Percentiles rank a stretch among this genome's conserved stretches.
These are phyloP conservation scores for Cordyceps cicadae DNA, from an alignment of 2,329 filamentous ascomycete genomes.

Conservation along the genomic window DNA sequence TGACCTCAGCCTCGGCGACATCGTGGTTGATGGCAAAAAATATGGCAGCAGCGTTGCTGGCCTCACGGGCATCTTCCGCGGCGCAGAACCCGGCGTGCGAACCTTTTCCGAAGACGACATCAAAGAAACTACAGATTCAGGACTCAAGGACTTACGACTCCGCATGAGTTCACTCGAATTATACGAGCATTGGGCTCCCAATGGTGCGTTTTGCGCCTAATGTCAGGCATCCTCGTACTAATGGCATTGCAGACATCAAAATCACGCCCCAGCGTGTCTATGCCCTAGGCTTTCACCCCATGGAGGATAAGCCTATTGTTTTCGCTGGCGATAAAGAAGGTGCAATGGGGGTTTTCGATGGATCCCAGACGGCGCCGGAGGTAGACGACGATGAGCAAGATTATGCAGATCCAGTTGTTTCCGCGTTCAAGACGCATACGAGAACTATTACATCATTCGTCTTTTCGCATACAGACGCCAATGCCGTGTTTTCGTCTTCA, in stretches of 20 bases:
- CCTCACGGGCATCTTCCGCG: slow-evolving; percentile 49
- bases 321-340: slow-evolving; percentile 95
- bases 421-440: slow-evolving; percentile 82
- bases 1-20: slow-evolving; percentile 64
- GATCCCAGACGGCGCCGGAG: slow-evolving; percentile 58
- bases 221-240: not conserved
- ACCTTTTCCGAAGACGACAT: slow-evolving; percentile 85
- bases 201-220: slow-evolving; percentile 41
- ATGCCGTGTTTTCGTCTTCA: slow-evolving; percentile 72
- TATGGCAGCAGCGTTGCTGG: slow-evolving; percentile 63
- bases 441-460: slow-evolving; percentile 81
- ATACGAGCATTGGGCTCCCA: slow-evolving; percentile 78
- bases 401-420: slow-evolving; percentile 65
- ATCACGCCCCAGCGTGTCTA: slow-evolving; percentile 85
- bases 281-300: slow-evolving; percentile 80
- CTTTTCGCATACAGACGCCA: slow-evolving; percentile 64
- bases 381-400: slow-evolving; percentile 61
- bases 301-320: slow-evolving; percentile 72
- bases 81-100: slow-evolving; percentile 68
- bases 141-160: slow-evolving; percentile 62
- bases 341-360: slow-evolving; percentile 84
- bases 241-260: slow-evolving; percentile 61
- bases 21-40: slow-evolving; percentile 70
- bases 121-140: slow-evolving; percentile 68
- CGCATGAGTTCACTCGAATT: slow-evolving; percentile 70